Conservation (phyloP, 2,329 filamentous ascomycete species). For the Neonectria neomacrospora region DNA sequence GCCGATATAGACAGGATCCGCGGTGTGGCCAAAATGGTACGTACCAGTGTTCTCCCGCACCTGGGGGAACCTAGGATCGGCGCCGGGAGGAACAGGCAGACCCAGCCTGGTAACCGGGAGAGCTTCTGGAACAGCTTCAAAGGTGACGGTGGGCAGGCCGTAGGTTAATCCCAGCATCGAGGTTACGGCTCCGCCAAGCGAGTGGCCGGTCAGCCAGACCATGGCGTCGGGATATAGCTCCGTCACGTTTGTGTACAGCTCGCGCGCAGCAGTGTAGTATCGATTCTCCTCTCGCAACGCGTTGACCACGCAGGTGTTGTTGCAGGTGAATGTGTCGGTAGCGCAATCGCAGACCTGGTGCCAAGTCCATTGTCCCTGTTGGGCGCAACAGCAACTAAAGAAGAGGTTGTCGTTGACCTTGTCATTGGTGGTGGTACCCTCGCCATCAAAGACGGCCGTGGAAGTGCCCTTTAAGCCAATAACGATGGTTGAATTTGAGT, state of each 20-base stretch:
- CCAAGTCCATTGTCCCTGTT: slow-evolving; percentile 91
- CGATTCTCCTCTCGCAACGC: slow-evolving; percentile 84
- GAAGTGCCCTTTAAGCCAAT: slow-evolving; percentile 94
- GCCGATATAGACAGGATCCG: slow-evolving; percentile 94
- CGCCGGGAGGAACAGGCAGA: slow-evolving; percentile 84
- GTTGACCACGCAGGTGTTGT: slow-evolving; percentile 85
- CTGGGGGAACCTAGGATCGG: slow-evolving; percentile 77
- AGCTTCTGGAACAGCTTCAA: slow-evolving; percentile 92
- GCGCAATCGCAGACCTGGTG: slow-evolving; percentile 94
- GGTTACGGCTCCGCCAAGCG: slow-evolving; percentile 87
- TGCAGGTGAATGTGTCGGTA: slow-evolving; percentile 87
- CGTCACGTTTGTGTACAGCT: slow-evolving; percentile 93
- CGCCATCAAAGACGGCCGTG: slow-evolving; percentile 93
- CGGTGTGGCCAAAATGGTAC: slow-evolving; percentile 94
- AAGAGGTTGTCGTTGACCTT: slow-evolving; percentile 98
- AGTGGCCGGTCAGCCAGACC: slow-evolving; percentile 93
- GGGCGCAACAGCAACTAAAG: slow-evolving; percentile 96
- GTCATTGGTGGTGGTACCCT: slow-evolving; percentile 95
- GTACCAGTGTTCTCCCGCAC: slow-evolving; percentile 77
- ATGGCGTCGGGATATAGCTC: slow-evolving; percentile 85
- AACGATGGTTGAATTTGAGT: slow-evolving; percentile 85
- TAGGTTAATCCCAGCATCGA: slow-evolving; percentile 93
- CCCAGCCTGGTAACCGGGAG: slow-evolving; percentile 86
- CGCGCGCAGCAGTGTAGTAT: slow-evolving; percentile 89
- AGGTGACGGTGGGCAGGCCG: slow-evolving; percentile 89